Base-by-base conservation (phyloP, 495 filamentous ascomycete species). In the Letharia columbiana region DNA sequence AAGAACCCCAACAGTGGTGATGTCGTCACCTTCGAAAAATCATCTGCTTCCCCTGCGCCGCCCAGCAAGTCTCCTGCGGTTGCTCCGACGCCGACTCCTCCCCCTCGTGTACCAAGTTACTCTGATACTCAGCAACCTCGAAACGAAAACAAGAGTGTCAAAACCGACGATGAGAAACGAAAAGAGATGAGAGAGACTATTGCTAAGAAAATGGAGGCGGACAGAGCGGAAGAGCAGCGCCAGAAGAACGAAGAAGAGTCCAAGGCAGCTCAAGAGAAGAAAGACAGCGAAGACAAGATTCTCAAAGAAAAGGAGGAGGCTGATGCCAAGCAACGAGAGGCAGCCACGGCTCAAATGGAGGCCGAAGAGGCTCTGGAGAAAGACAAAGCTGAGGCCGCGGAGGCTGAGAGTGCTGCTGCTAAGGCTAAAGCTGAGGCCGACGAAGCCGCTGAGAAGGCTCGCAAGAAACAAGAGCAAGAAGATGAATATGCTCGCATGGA, bases 1-100 rank as follows among this genome's bases (percentile, higher is more conserved):
- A 92, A 89, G 78, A 86, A 91, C 67, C 80, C 88, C 2, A 80
- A 85, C 54, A 91, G 89, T 63, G 88, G 90, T 73, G 83, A 73
- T 28, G 76, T 88, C 37, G 81, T 82, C 70, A 81, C 77, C 28
- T 86, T 88, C 67, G 78, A 81, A 69, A 86, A 84, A 76, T 72
- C 71, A 71, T 77, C 78, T 40, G 80, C 82, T 3, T 83, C 84
- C 28, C 84, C 84, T 35, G 80, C 83, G 52, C 80, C 80, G 57
- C 77, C 77, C 28, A 82, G 81, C 67, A 81, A 78, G 59, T 81
- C 83, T 40, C 64, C 64, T 60, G 86, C 89, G 66, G 81, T 84
- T 23, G 79, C 84, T 17, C 81, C 85, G n/a, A 84, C 83, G 44
- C 77, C 85, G 35, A 86, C 85, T 33, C 86, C 87, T 35, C 83